Percentiles rank a stretch among this genome's conserved stretches.
These are phyloP conservation scores for Heliophila coronopifolia DNA, from an alignment of 441 rosid species.

Conservation along the genomic window DNA sequence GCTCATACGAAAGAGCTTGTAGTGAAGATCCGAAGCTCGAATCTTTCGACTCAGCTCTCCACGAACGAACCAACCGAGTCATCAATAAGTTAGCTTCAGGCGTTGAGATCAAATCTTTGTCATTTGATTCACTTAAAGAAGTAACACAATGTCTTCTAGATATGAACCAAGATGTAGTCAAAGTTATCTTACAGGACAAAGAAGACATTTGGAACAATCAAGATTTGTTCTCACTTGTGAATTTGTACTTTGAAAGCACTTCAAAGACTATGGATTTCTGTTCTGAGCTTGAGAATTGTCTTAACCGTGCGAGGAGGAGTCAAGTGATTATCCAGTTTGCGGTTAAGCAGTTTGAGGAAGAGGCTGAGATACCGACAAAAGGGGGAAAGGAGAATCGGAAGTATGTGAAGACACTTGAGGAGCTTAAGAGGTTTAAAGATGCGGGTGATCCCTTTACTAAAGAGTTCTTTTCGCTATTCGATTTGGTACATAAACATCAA, in stretches of 20 bases:
- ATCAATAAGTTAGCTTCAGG: conserved; percentile 41
- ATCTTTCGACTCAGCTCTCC: conserved; percentile 45
- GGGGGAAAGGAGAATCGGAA: conserved; percentile 28
- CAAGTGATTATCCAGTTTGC: conserved; percentile 52
- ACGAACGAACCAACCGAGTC: conserved; percentile 41
- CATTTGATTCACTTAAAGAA: conserved; percentile 51
- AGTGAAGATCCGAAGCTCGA: conserved; percentile 44
- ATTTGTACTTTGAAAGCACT: conserved; percentile 50
- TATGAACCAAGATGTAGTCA: conserved; percentile 55
- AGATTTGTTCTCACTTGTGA: conserved; percentile 47
- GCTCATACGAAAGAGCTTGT: conserved; percentile 53
- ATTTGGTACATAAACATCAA: conserved; percentile 43
- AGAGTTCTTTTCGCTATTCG: conserved; percentile 45
- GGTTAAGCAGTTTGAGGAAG: conserved; percentile 45
- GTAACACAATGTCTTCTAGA: conserved; percentile 52
- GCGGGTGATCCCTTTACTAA: conserved; percentile 50
- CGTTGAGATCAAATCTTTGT: conserved; percentile 41
- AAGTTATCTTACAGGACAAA: conserved; percentile 45
- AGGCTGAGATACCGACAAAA: conserved; percentile 17
- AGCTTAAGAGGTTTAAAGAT: conserved; percentile 40
- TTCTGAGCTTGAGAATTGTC: conserved; percentile 48
- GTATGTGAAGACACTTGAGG: conserved; percentile 47
- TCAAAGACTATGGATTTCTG: conserved; percentile 54
- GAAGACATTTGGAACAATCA: conserved; percentile 53
- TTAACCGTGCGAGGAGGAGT: conserved; percentile 43